A percentile compares a stretch with the other conserved stretches of the same genome.
phyloP scores from a whole-genome alignment of 441 rosid genomes.

The Erodium texanum region DNA sequence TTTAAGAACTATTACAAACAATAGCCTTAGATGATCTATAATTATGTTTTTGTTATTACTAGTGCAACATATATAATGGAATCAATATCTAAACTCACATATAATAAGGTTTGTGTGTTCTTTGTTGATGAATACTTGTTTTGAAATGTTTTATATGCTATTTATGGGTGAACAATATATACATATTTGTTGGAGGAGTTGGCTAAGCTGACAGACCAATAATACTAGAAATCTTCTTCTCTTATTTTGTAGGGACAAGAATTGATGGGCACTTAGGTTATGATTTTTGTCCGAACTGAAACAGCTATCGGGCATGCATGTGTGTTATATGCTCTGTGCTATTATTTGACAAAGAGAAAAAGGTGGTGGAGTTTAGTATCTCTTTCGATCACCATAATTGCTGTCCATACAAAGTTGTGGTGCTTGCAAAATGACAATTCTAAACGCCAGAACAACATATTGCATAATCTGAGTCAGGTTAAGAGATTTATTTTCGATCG shows the following conservation, averaged over 20 bases:
- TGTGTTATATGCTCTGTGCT: not conserved
- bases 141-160: too few species aligned
- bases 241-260: not conserved
- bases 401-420: not conserved
- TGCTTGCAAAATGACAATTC: too few species aligned
- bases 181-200: not conserved
- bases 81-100: too few species aligned
- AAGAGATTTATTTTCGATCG: too few species aligned
- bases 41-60: too few species aligned
- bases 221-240: not conserved
- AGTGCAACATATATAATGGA: too few species aligned
- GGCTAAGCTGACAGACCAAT: not conserved
- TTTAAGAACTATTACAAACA: too few species aligned
- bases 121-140: not conserved
- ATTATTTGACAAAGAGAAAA: not conserved
- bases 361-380: not conserved
- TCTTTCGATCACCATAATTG: slow-evolving; percentile 1
- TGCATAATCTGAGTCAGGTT: too few species aligned
- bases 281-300: not conserved
- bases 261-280: slow-evolving; percentile 3
- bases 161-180: not conserved
- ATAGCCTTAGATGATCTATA: too few species aligned
- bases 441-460: too few species aligned
- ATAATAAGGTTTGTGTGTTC: too few species aligned
- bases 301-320: not conserved